phyloP scores from a whole-genome alignment of 2,329 filamentous ascomycete species.

The Arthrobotrys musiformis region DNA sequence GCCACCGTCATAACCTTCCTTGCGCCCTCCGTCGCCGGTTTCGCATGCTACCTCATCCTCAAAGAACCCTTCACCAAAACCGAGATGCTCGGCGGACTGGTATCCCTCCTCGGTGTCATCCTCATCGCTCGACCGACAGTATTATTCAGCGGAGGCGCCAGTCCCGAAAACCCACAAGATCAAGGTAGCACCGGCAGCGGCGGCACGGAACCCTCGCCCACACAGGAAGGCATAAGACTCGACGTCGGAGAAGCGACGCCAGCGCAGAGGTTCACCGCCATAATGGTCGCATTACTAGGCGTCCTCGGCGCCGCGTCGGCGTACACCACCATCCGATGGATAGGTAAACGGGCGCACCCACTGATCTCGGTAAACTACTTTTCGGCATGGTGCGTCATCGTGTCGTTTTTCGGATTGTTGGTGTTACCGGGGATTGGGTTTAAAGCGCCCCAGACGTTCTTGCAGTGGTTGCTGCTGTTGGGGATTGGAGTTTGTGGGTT shows the following conservation, averaged over 20 bases:
- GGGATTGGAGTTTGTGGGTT: constrained; percentile 80
- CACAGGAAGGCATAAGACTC: constrained; percentile 51
- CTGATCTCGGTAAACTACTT: constrained; percentile 91
- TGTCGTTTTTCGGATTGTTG: constrained; percentile 72
- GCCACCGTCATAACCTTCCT: constrained; percentile 91
- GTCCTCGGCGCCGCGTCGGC: constrained; percentile 80
- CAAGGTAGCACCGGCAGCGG: constrained; percentile 48
- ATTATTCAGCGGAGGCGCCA: constrained; percentile 65
- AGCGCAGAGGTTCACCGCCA: constrained; percentile 74
- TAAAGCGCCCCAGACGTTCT: constrained; percentile 67
- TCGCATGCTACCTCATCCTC: constrained; percentile 78
- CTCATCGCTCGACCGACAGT: constrained; percentile 80
- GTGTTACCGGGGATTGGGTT: constrained; percentile 70
- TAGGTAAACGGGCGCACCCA: constrained; percentile 81
- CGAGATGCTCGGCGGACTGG: constrained; percentile 78
- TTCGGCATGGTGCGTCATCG: constrained; percentile 74
- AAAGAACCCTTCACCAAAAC: constrained; percentile 80
- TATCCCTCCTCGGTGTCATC: constrained; percentile 82
- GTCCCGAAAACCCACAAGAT: constrained; percentile 25
- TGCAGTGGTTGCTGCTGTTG: constrained; percentile 75
- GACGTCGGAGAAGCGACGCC: constrained; percentile 64
- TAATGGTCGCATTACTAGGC: constrained; percentile 77
- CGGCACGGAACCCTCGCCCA: constrained; percentile 60
- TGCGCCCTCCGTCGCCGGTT: constrained; percentile 79
- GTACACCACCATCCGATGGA: constrained; percentile 79